Evolutionary conservation across 495 filamentous ascomycete species (phyloP), one percentile per base, ranked within the genome.

Genomic region (Paragyromitra xinjiangensis): DNA sequence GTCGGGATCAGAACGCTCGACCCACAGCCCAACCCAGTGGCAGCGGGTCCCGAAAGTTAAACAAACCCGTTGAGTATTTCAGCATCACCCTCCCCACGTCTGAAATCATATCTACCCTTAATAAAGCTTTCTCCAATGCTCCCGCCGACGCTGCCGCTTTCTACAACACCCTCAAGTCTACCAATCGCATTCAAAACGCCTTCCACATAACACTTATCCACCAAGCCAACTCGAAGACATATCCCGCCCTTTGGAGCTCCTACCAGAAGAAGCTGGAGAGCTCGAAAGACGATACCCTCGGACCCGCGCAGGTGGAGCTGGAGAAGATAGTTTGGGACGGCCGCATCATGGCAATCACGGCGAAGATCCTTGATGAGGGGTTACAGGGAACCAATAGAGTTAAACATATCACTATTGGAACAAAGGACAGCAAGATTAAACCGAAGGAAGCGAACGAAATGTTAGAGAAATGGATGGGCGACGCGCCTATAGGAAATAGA

Each of bases 191-290:
- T 22, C 95, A 99, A 83, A 79, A 88, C 42, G 84, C 88, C n/a
- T 98, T 98, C 85, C 95, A 99, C 83, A 91, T 98, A 69, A 99
- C 95, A 0, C 88, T 99, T 14, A 93, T 97, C 82, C 95, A 99
- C 83, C 91, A 90, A 61, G 89, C 90, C 9, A 83, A 84, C 1
- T 83, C 90, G 26, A 85, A 85, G 56, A 82, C 89, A 51, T 81
- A 89, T 73, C 86, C 89, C 0, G 88, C 90, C 0, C 83, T 93
- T 16, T 99, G 95, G 95, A 83, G 90, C 50, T 84, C 84, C 6
- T 93, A 95, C 78, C 81, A 74, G 12, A 80, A 84, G 19, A 82
- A 88, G 3, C 87, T 89, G 77, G 84, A 85, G 7, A 81, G 86
- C 16, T 80, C 79, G 6, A 73, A 73, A 1, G 63, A 71, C 40